These are phyloP conservation scores for Zanthoxylum bungeanum DNA, from an alignment of 345 rosid genomes.

Conservation along the genomic window DNA sequence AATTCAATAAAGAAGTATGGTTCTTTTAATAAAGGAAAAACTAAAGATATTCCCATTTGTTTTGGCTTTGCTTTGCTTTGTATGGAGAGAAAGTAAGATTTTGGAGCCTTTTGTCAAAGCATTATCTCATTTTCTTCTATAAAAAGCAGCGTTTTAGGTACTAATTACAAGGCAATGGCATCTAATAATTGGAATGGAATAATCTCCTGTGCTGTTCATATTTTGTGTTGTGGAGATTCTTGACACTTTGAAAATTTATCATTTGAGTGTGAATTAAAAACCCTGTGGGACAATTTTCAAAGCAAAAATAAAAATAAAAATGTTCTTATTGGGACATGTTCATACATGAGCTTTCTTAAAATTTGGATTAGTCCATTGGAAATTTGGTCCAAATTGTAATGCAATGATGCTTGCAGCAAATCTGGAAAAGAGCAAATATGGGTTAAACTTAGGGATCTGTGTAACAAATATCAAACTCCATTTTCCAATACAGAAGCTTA, in stretches of 20 bases:
- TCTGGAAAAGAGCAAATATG: conserved; percentile 12
- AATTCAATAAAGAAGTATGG: conserved; percentile 18
- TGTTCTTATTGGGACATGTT: too few relatives aligned
- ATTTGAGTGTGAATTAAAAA: background rate
- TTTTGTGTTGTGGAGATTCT: too few relatives aligned
- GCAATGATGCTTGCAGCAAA: conserved; percentile 18
- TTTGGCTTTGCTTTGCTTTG: conserved; percentile 40
- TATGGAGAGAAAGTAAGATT: conserved; percentile 42
- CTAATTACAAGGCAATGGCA: background rate
- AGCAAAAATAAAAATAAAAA: too few relatives aligned
- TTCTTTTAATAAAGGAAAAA: conserved; percentile 32
- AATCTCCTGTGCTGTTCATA: background rate
- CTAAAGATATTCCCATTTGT: conserved; percentile 28
- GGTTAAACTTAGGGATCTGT: conserved; percentile 23
- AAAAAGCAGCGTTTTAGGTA: conserved; percentile 4
- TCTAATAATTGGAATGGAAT: background rate
- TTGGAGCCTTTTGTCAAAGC: conserved; percentile 25
- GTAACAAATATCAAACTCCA: background rate
- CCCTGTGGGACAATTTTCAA: too few relatives aligned
- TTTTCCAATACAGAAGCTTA: background rate
- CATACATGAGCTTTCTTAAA: too few relatives aligned
- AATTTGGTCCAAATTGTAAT: conserved; percentile 20
- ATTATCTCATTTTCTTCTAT: background rate
- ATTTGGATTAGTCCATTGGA: too few relatives aligned
- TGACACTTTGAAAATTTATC: too few relatives aligned